A percentile compares a stretch with the other conserved stretches of the same genome.
Conservation (phyloP, 768 basidiomycete species). For the Dictyophora rubrovolvata region DNA sequence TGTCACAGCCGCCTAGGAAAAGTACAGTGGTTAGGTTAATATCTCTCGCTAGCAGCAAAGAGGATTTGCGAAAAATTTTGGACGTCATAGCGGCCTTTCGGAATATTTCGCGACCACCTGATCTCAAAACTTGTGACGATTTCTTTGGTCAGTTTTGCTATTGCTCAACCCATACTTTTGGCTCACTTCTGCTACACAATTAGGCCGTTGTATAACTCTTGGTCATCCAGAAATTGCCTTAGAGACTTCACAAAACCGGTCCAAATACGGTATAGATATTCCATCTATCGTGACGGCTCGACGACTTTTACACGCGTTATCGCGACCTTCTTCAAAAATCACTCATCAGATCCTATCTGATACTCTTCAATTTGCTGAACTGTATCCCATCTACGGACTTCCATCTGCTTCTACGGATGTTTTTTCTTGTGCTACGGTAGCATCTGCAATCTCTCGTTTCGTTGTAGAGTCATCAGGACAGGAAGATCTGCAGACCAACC, state of each 20-base stretch:
- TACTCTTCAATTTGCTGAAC: slow-evolving; percentile 38
- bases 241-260: slow-evolving; percentile 48
- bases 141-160: neutral
- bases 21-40: neutral
- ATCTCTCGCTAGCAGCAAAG: neutral
- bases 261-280: slow-evolving; percentile 49
- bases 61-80: neutral
- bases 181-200: neutral
- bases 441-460: slow-evolving; percentile 21
- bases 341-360: slow-evolving; percentile 36
- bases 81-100: neutral
- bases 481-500: neutral
- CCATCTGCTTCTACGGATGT: slow-evolving; percentile 46
- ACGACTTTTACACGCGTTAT: slow-evolving; percentile 45
- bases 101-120: neutral
- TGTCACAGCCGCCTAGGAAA: neutral
- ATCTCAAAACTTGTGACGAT: neutral
- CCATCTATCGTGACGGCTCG: slow-evolving; percentile 39
- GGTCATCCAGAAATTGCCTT: slow-evolving; percentile 46
- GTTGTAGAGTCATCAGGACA: neutral
- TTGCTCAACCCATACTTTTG: no score
- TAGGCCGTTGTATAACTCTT: slow-evolving; percentile 56
- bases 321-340: neutral
- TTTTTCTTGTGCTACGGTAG: slow-evolving; percentile 45
- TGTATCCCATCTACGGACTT: slow-evolving; percentile 46